Conservation (phyloP, 345 rosid genomes). For the Boechera retrofracta region DNA sequence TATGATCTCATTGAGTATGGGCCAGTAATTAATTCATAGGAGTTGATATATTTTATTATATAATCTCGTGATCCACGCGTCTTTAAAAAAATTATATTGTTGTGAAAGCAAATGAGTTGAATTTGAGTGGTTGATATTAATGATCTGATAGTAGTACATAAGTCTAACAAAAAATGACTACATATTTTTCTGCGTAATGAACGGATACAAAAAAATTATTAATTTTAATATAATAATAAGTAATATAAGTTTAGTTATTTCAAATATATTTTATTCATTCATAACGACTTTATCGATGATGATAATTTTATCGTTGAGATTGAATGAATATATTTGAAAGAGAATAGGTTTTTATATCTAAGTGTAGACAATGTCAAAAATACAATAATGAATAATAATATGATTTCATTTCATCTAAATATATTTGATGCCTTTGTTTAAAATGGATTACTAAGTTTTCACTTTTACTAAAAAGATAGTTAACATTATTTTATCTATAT, state of each 20-base stretch:
- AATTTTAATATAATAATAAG: neutral
- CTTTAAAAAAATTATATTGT: neutral
- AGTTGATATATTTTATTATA: neutral
- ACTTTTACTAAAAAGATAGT: neutral
- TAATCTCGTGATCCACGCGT: constrained; percentile 14
- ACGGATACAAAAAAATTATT: neutral
- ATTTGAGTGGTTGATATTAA: constrained; percentile 11
- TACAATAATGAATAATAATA: neutral
- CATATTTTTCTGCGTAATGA: neutral
- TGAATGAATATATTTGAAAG: neutral
- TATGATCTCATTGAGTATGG: neutral
- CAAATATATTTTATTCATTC: neutral
- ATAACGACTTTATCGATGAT: neutral
- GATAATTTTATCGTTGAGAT: neutral
- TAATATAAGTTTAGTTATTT: neutral
- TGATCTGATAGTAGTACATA: neutral
- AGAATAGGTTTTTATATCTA: neutral
- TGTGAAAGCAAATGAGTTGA: neutral
- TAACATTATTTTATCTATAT: neutral
- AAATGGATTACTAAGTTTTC: too few relatives aligned
- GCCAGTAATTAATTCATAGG: neutral
- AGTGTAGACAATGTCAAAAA: neutral
- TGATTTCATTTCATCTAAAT: too few relatives aligned
- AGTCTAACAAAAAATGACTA: neutral
- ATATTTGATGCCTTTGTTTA: neutral